phyloP scores from a whole-genome alignment of 1,139 yeast genomes.

The Pneumocystis murina region DNA sequence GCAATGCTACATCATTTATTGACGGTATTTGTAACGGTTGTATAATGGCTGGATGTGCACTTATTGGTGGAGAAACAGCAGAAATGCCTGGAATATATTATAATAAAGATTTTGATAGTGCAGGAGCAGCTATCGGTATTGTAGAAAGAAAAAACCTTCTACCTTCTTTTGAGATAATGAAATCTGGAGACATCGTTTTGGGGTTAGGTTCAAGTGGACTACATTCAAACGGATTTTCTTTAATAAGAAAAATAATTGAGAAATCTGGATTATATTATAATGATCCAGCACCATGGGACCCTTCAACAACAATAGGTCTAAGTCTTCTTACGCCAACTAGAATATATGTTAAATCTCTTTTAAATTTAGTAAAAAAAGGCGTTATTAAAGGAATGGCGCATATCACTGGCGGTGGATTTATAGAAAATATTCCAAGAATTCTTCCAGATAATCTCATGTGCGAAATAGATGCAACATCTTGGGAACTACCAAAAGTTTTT shows the following conservation, averaged over 20 bases:
- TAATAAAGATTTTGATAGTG: slow-evolving; percentile 90
- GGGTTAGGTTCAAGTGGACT: slow-evolving; percentile 86
- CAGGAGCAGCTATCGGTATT: slow-evolving; percentile 99
- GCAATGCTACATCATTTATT: slow-evolving; percentile 76
- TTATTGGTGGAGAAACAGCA: slow-evolving; percentile 97
- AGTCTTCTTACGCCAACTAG: slow-evolving; percentile 79
- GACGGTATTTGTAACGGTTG: slow-evolving; percentile 96
- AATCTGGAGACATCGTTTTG: slow-evolving; percentile 61
- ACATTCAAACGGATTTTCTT: slow-evolving; percentile 92
- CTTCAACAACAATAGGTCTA: slow-evolving; percentile 63
- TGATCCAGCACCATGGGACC: slow-evolving; percentile 75
- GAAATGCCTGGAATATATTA: slow-evolving; percentile 99
- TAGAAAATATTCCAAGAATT: slow-evolving; percentile 92
- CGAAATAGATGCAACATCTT: slow-evolving; percentile 54
- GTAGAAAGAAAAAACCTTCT: slow-evolving; percentile 62
- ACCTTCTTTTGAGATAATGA: slow-evolving; percentile 55
- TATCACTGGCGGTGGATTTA: slow-evolving; percentile 96
- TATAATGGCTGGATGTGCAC: slow-evolving; percentile 86
- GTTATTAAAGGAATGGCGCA: slow-evolving; percentile 81
- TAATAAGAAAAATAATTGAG: slow-evolving; percentile 88
- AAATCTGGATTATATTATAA: slow-evolving; percentile 51
- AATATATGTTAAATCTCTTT: slow-evolving; percentile 81
- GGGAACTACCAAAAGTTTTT: slow-evolving; percentile 82
- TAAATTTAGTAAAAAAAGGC: slow-evolving; percentile 55
- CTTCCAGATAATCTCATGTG: slow-evolving; percentile 73